A percentile compares a stretch with the other conserved stretches of the same genome.
phyloP scores from a whole-genome alignment of 306 rosid genomes.

The Aeschynomene evenia region DNA sequence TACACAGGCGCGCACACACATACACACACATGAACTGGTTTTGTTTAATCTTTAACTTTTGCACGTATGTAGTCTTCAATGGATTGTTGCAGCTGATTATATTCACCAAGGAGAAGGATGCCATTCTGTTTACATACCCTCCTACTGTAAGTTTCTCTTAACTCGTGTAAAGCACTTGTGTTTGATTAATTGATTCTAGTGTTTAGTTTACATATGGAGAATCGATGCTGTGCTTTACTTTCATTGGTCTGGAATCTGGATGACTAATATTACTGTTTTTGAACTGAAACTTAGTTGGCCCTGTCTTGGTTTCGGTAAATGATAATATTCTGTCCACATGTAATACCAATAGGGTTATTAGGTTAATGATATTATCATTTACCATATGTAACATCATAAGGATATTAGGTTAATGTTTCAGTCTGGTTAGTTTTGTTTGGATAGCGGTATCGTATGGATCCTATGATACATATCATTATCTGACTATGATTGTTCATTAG shows the following conservation, averaged over 20 bases:
- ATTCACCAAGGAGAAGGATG: slow-evolving; percentile 86
- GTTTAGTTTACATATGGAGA: background rate
- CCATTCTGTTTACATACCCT: slow-evolving; percentile 86
- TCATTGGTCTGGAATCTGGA: background rate
- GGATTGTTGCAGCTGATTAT: slow-evolving; percentile 80
- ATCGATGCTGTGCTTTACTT: slow-evolving; percentile 12
- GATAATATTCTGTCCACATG: background rate
- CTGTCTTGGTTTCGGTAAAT: background rate
- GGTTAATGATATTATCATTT: too few relatives aligned
- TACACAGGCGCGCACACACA: too few relatives aligned
- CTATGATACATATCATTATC: background rate
- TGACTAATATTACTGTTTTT: background rate
- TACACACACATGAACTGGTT: background rate
- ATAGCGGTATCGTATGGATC: background rate
- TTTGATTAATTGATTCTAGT: background rate
- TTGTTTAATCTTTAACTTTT: slow-evolving; percentile 64
- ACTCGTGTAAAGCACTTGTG: background rate
- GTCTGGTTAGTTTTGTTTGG: background rate
- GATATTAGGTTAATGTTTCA: background rate
- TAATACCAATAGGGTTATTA: too few relatives aligned
- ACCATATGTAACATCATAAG: too few relatives aligned
- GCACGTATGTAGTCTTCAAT: slow-evolving; percentile 79
- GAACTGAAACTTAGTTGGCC: background rate
- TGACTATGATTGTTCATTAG: background rate
- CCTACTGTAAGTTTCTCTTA: slow-evolving; percentile 56